Evolutionary conservation across 176 grass and related monocot species (phyloP).

Genomic region (Tillandsia fasciculata): DNA sequence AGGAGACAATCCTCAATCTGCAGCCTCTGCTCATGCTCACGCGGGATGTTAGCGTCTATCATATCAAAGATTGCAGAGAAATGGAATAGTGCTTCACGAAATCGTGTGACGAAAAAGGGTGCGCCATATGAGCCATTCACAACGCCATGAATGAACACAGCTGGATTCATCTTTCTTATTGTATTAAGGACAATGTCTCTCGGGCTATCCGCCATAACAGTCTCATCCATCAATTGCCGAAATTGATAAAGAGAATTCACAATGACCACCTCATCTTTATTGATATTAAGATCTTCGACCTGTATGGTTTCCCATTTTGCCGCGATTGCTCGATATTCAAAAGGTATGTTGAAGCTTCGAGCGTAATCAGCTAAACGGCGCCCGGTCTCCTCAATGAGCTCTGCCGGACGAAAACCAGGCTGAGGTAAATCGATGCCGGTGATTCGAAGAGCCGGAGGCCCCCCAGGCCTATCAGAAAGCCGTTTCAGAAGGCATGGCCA

Average conservation of each 20-base stretch:
- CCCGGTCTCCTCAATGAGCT: slow-evolving; percentile 63
- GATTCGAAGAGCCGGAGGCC: slow-evolving; percentile 52
- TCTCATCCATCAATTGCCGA: slow-evolving; percentile 75
- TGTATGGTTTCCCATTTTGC: slow-evolving; percentile 52
- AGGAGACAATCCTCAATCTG: slow-evolving; percentile 65
- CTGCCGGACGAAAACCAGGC: slow-evolving; percentile 56
- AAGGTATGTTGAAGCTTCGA: slow-evolving; percentile 37
- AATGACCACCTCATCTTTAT: slow-evolving; percentile 47
- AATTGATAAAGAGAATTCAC: slow-evolving; percentile 57
- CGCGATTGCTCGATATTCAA: slow-evolving; percentile 48
- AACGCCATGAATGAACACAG: slow-evolving; percentile 47
- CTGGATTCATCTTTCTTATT: slow-evolving; percentile 50
- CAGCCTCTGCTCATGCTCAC: slow-evolving; percentile 51
- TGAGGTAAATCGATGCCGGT: slow-evolving; percentile 64
- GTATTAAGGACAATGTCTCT: slow-evolving; percentile 51
- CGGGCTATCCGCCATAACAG: slow-evolving; percentile 56
- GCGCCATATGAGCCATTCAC: slow-evolving; percentile 72
- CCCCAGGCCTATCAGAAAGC: slow-evolving; percentile 32
- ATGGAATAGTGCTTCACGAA: slow-evolving; percentile 64
- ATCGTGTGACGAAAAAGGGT: slow-evolving; percentile 75
- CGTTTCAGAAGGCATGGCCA: slow-evolving; percentile 60
- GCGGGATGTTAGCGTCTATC: slow-evolving; percentile 59
- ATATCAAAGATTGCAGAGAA: slow-evolving; percentile 70
- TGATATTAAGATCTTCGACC: slow-evolving; percentile 39
- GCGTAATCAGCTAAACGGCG: slow-evolving; percentile 48